phyloP scores from a whole-genome alignment of 306 rosid species.

The Ormosia emarginata region DNA sequence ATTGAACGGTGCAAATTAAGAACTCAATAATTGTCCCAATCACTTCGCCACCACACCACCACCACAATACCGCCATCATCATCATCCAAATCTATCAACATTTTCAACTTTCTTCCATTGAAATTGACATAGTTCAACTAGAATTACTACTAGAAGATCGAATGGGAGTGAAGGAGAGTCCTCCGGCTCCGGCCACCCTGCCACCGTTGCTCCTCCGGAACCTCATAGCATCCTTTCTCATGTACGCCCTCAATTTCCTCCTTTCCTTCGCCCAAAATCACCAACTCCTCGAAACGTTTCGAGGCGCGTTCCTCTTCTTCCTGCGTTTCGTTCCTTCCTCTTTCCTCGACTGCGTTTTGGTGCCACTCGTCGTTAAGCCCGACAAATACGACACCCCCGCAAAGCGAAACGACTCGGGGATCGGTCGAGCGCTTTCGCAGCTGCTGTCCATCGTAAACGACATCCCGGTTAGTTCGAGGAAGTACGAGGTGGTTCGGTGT shows the following conservation, averaged over 20 bases:
- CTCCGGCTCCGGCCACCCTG: constrained; percentile 29
- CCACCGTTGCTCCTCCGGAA: constrained; percentile 46
- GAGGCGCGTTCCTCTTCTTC: constrained; percentile 30
- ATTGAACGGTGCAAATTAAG: background rate
- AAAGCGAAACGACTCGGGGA: constrained; percentile 18
- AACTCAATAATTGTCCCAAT: background rate
- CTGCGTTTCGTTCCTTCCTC: constrained; percentile 41
- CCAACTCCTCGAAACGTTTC: constrained; percentile 42
- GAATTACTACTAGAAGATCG: too few species aligned
- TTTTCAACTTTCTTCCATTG: background rate
- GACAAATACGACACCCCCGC: background rate
- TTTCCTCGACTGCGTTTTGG: background rate
- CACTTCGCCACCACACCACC: background rate
- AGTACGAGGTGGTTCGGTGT: constrained; percentile 56
- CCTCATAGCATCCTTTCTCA: constrained; percentile 30
- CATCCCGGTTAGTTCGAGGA: constrained; percentile 60
- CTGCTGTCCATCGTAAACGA: constrained; percentile 37
- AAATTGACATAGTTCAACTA: background rate
- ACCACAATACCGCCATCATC: background rate
- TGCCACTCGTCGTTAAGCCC: background rate
- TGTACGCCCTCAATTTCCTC: constrained; percentile 34
- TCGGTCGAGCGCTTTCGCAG: constrained; percentile 64
- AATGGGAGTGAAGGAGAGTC: constrained; percentile 29
- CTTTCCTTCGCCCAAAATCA: constrained; percentile 22
- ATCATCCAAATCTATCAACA: background rate